Evolutionary conservation across 163 green algal species (phyloP).

Genomic region (Picocystis sp.): DNA sequence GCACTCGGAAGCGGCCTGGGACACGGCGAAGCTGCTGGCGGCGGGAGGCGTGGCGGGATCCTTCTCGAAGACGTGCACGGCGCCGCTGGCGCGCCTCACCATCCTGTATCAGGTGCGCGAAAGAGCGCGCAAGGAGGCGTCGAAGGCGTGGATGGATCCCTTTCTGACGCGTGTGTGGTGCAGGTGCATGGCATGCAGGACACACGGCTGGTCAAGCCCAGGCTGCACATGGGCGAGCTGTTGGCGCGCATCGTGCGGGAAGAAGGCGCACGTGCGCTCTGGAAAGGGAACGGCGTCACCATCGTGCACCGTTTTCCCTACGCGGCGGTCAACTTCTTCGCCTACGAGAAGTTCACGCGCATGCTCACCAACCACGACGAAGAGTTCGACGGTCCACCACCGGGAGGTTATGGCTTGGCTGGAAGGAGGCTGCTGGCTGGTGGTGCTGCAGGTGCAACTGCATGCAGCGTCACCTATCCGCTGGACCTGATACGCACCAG

Average conservation of each 20-base stretch:
- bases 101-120: constrained; percentile 84
- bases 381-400: too few relatives aligned
- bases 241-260: too few relatives aligned
- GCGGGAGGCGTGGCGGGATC: constrained; percentile 75
- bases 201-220: too few relatives aligned
- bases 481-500: constrained; percentile 22
- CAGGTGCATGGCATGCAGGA: too few relatives aligned
- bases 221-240: too few relatives aligned
- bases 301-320: constrained; percentile 76
- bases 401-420: too few relatives aligned
- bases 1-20: not conserved
- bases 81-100: constrained; percentile 79
- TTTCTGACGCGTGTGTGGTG: too few relatives aligned
- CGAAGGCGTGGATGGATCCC: too few relatives aligned
- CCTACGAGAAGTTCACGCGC: constrained; percentile 27
- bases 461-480: constrained; percentile 19
- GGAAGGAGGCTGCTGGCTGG: constrained; percentile 15
- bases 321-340: constrained; percentile 37
- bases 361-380: constrained; percentile 1
- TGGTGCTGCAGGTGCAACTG: constrained; percentile 17
- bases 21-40: constrained; percentile 32
- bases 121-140: too few relatives aligned
- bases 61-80: constrained; percentile 73
- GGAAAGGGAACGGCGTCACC: constrained; percentile 56
- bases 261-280: constrained; percentile 9